Evolutionary conservation across 1,139 yeast genomes (phyloP), one percentile per base, ranked within the genome.

Genomic region (Debaryomycetaceae sp.): DNA sequence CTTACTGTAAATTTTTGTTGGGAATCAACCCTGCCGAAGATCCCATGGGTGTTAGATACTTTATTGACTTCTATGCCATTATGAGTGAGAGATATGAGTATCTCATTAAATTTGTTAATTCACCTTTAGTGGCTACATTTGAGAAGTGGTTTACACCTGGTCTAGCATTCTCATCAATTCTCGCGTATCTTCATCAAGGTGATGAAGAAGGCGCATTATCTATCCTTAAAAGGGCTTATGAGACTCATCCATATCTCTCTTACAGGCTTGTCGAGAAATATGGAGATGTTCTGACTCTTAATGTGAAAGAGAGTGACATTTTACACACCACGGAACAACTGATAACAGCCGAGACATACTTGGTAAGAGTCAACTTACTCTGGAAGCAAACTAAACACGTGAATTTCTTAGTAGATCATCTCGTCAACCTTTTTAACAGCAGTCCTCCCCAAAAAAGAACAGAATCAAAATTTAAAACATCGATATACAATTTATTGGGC

Each of bases 1-100:
- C 81, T 37, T 89, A 83, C 68, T 80, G 87, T 54, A 89, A 87
- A 58, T 69, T 85, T 6, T 67, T 90, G 42, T 68, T 85, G 51
- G 78, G 89, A 1, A 66, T 89, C 39, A 77, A 81, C 35, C 96
- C 96, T 1, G 77, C 82, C 1, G 88, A 84, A 41, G 97, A 89
- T 68, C 96, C 96, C 0, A 67, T 84, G 46, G 96, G 96, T 9
- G 90, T 85, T 5, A 75, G 96, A 50, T 83, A 84, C 56, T 86
- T 88, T 62, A 82, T 89, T 53, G 97, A 89, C 60, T 84, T 78
- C 56, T 89, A 87, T 58, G 84, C 93, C 5, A 68, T 87, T 7
- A 70, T 82, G 66, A 75, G 88, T 41, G 83, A 77, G 37, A 88
- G 87, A 49, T 83, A 75, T 56, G 70, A 77, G 44, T 89, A 80